Base-by-base conservation (phyloP, 805 yeast species). In the Zygosaccharomyces gambellarensis region DNA sequence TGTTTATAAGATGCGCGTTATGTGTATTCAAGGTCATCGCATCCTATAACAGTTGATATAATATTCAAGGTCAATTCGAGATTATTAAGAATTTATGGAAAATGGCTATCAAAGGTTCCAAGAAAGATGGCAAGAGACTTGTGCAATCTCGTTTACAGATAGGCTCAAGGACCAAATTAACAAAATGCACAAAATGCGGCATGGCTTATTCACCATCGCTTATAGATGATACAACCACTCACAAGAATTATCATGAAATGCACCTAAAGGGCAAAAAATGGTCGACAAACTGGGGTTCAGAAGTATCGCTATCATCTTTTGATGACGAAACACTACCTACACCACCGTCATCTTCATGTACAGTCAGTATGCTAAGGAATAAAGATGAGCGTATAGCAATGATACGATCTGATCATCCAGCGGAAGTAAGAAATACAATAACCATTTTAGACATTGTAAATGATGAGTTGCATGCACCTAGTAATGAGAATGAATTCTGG, bases 401-500 rank as follows among this genome's bases (percentile, higher is more conserved):
- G 56, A 65, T 75, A 3, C 59, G 72, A 46, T 58, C 69, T 0
- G 55, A 56, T 0, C 64, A 55, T n/a, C 45, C 47, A 6, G 55
- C 59, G 12, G 78, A 72, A 48, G 69, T 61, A 1, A 53, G 55
- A 8, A 68, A 73, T 1, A 63, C 73, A 1, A 43, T 66, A 31
- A 75, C 73, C 27, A 59, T 82, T 3, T 61, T 85, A 50, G 66
- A 69, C 0, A 66, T 82, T 61, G 86, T 79, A 6, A 84, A 85
- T 60, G 70, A 67, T 5, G 85, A 80, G 53, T 66, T 85, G 43
- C 78, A 75, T 63, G 89, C 90, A 0, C 84, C 81, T 5, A 63
- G 59, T 17, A 73, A 73, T 57, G 76, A 72, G 51, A 71, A 72
- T 49, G 64, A 60, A 1, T 70, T 70, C 43, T 74, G 78, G 78